Percentiles rank a stretch among this genome's conserved stretches.
Evolutionary conservation across 2,329 filamentous ascomycete species (phyloP).

Genomic region (Arthrinium phaeospermum): DNA sequence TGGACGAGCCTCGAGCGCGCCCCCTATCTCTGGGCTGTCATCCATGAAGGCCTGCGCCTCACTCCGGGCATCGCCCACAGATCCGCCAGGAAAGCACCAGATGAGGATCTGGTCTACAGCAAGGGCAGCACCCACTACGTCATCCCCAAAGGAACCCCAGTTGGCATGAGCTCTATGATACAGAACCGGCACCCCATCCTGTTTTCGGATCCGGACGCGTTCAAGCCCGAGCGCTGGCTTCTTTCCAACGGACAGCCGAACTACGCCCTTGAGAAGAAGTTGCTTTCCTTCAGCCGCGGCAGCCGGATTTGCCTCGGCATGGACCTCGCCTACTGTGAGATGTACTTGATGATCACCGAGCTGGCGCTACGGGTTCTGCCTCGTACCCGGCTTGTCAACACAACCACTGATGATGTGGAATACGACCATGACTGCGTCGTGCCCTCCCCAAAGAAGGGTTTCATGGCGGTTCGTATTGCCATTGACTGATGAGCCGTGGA

Average conservation of each 20-base stretch:
- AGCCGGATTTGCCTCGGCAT: slow-evolving; percentile 15
- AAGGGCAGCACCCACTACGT: background rate
- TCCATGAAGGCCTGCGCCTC: slow-evolving; percentile 21
- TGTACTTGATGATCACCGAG: slow-evolving; percentile 30
- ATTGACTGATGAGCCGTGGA: slow-evolving; percentile 6
- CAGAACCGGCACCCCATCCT: slow-evolving; percentile 38
- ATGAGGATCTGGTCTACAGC: slow-evolving; percentile 21
- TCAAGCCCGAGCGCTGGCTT: slow-evolving; percentile 26
- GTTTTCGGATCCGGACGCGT: slow-evolving; percentile 31
- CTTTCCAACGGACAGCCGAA: background rate
- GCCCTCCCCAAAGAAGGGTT: slow-evolving; percentile 29
- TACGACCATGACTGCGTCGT: slow-evolving; percentile 34
- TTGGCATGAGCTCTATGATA: slow-evolving; percentile 41
- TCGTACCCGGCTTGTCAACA: slow-evolving; percentile 28
- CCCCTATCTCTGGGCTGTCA: slow-evolving; percentile 22
- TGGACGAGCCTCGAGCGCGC: background rate
- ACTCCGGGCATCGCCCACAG: slow-evolving; percentile 21
- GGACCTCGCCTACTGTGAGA: slow-evolving; percentile 19
- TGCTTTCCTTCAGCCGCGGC: slow-evolving; percentile 16
- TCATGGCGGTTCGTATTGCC: slow-evolving; percentile 26
- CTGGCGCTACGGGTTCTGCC: slow-evolving; percentile 32
- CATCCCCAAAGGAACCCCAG: slow-evolving; percentile 31
- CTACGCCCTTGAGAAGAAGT: slow-evolving; percentile 18
- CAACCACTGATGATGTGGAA: slow-evolving; percentile 28
- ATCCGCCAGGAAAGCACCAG: slow-evolving; percentile 18